Evolutionary conservation across 1,284 basidiomycete genomes (phyloP), one percentile per base, ranked within the genome.

Genomic region (Thelephora terrestris): DNA sequence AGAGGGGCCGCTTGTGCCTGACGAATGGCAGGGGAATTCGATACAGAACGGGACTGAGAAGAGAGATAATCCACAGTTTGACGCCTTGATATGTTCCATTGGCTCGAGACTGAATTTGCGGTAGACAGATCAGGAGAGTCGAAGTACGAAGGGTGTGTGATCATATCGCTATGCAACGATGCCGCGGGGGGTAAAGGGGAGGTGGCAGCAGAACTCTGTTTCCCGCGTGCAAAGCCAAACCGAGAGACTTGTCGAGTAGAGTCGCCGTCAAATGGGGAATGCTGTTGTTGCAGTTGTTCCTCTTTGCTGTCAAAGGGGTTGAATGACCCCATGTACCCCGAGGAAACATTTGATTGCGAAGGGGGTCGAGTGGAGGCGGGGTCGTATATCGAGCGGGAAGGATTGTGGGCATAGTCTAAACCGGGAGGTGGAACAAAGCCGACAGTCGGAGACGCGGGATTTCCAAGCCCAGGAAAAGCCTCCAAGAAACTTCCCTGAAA

Each of bases 211-310:
- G 81, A 77, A 1, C 73, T 72, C 53, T 81, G 83, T 40, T 78
- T 74, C 16, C 81, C 81, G 20, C 85, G 78, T 9, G 89, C 89
- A 61, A 92, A 92, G 17, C 81, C 85, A 64, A 91, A 91, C 18
- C 89, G 75, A 6, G 88, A 91, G 35, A 88, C 75, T 55, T 82
- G 84, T 49, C 85, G 70, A 16, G 65, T 64, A 4, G 64, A 56
- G 48, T 86, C 84, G 48, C 87, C 84, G 46, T 86, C 85, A 12
- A 76, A 55, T 3, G 67, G 64, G 35, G 67, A 62, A 47, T 63
- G 68, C 18, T 54, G 60, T 36, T 50, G 58, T 9, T 53, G 47
- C 6, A 54, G 57, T 39, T 40, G 47, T 12, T 60, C 58, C 21
- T 81, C 78, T 14, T 74, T 71, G n/a, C 54, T 63, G 5, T 69